Evolutionary conservation across 306 rosid genomes (phyloP), one percentile per base, ranked within the genome.

Genomic region (cucumber (Cucumis sativus)): DNA sequence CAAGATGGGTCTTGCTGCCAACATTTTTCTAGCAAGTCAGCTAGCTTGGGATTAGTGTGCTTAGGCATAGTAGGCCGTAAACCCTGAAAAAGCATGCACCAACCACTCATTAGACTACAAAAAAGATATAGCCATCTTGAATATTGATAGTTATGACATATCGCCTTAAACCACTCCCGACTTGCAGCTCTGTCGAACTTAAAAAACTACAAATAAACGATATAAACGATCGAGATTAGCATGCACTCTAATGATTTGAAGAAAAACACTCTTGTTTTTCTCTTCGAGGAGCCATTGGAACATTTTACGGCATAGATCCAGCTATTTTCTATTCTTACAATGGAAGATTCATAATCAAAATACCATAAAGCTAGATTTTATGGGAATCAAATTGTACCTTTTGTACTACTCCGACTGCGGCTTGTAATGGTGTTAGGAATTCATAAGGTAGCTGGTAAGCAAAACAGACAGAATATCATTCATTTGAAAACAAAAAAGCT

Each of bases 331-430:
- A 3, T 0, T 16, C 18, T 62, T 7, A 64, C 21, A 64, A 35
- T 64, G 9, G 9, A 64, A 30, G 58, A 47, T 47, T 21, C n/a
- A 47, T 16, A 23, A 14, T 21, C 52, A 45, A 23, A 47, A 49
- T 72, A 72, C 12, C 15, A 28, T 72, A 51, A 23, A 72, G 61
- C 49, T 73, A 72, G 71, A 79, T 56, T 73, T 52, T 23, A 45
- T 72, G 63, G 63, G 63, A 45, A 70, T 79, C 39, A 8, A 35
- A 55, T 61, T 74, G 60, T 85, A 96, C 99, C 97, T 86, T 91
- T 75, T 92, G 98, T 73, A 92, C 97, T 40, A 96, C 99, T 77
- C 99, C 99, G 47, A 92, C 92, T 55, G 98, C 99, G 43, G 99
- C 99, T 84, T 96, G 99, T 79, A 96, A 85, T 43, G 99, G 99